phyloP scores from a whole-genome alignment of 1,284 basidiomycete species.

The Pseudozyma sp. region DNA sequence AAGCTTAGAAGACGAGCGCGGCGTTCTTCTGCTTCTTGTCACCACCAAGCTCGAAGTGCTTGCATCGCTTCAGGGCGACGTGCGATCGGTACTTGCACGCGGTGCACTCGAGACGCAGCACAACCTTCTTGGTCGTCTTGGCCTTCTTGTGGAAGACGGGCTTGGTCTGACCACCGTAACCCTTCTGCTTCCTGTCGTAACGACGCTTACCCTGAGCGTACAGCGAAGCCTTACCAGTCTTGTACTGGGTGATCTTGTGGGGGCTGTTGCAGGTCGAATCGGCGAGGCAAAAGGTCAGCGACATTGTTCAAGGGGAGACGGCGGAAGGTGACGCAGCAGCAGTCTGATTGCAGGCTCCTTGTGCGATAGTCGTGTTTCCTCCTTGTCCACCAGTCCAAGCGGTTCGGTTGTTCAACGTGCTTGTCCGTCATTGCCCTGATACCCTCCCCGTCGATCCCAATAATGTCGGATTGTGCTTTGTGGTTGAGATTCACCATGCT shows the following conservation, averaged over 20 bases:
- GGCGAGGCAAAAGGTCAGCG: slow-evolving; percentile 9
- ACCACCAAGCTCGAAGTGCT: slow-evolving; percentile 99
- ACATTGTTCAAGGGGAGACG: neutral
- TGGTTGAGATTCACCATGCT: too few relatives aligned
- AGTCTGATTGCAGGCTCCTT: neutral
- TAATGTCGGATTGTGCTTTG: too few relatives aligned
- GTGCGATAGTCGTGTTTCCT: too few relatives aligned
- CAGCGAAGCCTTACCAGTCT: slow-evolving; percentile 69
- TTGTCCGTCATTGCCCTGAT: too few relatives aligned
- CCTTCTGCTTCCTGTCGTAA: slow-evolving; percentile 96
- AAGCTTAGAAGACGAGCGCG: slow-evolving; percentile 79
- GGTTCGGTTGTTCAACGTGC: too few relatives aligned
- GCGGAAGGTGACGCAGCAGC: slow-evolving; percentile 1
- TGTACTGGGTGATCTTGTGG: slow-evolving; percentile 70
- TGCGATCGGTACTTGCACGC: slow-evolving; percentile 89
- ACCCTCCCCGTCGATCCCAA: too few relatives aligned
- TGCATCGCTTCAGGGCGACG: slow-evolving; percentile 96
- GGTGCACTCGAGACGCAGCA: slow-evolving; percentile 96
- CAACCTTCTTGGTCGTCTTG: slow-evolving; percentile 94
- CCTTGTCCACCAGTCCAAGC: too few relatives aligned
- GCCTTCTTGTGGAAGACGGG: slow-evolving; percentile 99
- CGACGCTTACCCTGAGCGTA: slow-evolving; percentile 97
- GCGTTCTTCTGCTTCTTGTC: slow-evolving; percentile 99
- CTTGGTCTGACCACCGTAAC: slow-evolving; percentile 99
- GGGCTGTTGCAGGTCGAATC: slow-evolving; percentile 42